Conservation (phyloP, 2,329 filamentous ascomycete species). For the Fusarium sp. region DNA sequence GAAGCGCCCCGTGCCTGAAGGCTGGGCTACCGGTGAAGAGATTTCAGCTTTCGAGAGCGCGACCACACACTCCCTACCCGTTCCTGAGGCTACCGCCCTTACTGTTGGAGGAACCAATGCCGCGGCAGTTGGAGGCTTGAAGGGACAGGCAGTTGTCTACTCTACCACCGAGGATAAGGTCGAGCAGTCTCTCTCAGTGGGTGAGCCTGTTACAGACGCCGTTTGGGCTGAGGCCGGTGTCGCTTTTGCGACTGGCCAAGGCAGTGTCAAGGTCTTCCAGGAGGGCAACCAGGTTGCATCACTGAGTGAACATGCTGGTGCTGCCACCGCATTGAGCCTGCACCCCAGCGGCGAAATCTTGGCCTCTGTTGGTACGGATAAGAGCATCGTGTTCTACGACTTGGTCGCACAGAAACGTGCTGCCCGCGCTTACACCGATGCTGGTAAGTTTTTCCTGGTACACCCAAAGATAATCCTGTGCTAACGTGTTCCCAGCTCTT, state of each 20-base stretch:
- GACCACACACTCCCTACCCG: constrained; percentile 57
- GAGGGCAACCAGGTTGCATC: constrained; percentile 73
- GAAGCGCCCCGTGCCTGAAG: constrained; percentile 86
- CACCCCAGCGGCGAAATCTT: constrained; percentile 86
- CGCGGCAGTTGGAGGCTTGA: constrained; percentile 77
- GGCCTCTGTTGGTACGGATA: constrained; percentile 89
- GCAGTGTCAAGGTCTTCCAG: constrained; percentile 82
- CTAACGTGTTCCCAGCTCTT: constrained; percentile 62
- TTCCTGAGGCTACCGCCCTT: constrained; percentile 60
- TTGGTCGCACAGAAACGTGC: constrained; percentile 72
- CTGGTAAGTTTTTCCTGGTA: constrained; percentile 66
- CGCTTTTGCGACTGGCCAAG: constrained; percentile 77
- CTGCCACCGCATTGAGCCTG: constrained; percentile 78
- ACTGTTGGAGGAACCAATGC: constrained; percentile 69
- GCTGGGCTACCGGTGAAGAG: constrained; percentile 81
- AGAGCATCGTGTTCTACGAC: constrained; percentile 93
- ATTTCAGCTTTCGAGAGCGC: constrained; percentile 62
- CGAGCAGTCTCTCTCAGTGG: constrained; percentile 72
- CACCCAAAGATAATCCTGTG: neutral
- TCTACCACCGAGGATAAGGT: constrained; percentile 74
- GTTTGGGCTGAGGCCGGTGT: constrained; percentile 74
- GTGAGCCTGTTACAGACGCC: constrained; percentile 72
- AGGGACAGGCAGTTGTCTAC: constrained; percentile 79
- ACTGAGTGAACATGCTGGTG: constrained; percentile 83
- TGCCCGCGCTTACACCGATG: constrained; percentile 81